A percentile compares a stretch with the other conserved stretches of the same genome.
phyloP scores from a whole-genome alignment of 768 basidiomycete genomes.

The Boletus vermiculosoides region DNA sequence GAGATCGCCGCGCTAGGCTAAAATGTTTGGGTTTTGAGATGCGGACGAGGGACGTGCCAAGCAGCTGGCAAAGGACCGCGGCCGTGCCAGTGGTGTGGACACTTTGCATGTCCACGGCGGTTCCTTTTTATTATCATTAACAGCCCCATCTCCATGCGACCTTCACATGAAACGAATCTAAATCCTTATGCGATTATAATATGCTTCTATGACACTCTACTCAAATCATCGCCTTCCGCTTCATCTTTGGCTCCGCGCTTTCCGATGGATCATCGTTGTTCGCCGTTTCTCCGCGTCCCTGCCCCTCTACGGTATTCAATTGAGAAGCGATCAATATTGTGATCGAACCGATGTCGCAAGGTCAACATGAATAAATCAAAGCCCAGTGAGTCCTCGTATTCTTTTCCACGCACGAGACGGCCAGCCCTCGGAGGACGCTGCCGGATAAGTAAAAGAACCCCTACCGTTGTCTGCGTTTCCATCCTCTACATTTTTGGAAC shows the following conservation, averaged over 20 bases:
- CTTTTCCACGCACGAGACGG: slow-evolving; percentile 66
- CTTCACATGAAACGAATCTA: slow-evolving; percentile 19
- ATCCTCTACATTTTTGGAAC: slow-evolving; percentile 23
- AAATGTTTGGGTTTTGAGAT: slow-evolving; percentile 22
- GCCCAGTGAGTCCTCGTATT: slow-evolving; percentile 66
- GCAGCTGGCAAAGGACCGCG: slow-evolving; percentile 15
- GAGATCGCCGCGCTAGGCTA: slow-evolving; percentile 31
- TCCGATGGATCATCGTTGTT: slow-evolving; percentile 36
- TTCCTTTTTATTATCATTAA: slow-evolving; percentile 5
- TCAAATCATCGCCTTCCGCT: slow-evolving; percentile 50
- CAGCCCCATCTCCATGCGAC: slow-evolving; percentile 15
- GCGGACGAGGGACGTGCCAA: not conserved
- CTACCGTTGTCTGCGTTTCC: slow-evolving; percentile 59
- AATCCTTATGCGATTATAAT: slow-evolving; percentile 16
- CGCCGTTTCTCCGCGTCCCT: slow-evolving; percentile 20
- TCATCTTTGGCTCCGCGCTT: slow-evolving; percentile 45
- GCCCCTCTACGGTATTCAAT: slow-evolving; percentile 30
- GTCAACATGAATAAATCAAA: slow-evolving; percentile 58
- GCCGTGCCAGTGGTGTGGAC: slow-evolving; percentile 2
- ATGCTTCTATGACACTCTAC: slow-evolving; percentile 34
- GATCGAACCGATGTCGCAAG: slow-evolving; percentile 28
- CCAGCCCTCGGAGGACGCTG: slow-evolving; percentile 59
- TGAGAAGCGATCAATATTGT: slow-evolving; percentile 26
- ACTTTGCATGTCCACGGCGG: slow-evolving; percentile 17
- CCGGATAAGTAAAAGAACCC: slow-evolving; percentile 60